phyloP scores from a whole-genome alignment of 2,329 filamentous ascomycete genomes.

The Penicillium sp. region DNA sequence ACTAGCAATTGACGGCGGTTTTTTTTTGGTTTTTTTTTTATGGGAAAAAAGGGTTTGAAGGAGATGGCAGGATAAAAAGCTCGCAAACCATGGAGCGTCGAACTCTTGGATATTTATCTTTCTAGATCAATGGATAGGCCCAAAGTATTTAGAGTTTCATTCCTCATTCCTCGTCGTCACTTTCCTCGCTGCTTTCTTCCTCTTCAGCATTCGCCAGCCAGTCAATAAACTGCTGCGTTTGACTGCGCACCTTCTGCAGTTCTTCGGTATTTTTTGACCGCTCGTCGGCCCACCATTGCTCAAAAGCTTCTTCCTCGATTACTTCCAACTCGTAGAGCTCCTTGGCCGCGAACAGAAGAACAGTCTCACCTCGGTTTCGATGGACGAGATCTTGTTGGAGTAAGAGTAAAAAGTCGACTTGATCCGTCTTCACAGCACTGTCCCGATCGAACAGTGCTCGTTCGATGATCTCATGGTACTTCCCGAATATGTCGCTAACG shows the following conservation, averaged over 20 bases:
- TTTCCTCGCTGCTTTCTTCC: constrained; percentile 66
- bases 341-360: constrained; percentile 80
- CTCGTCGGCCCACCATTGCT: constrained; percentile 85
- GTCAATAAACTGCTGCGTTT: constrained; percentile 79
- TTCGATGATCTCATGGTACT: constrained; percentile 66
- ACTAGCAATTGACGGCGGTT: too few relatives aligned
- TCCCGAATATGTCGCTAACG: constrained; percentile 66
- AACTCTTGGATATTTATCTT: neutral
- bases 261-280: constrained; percentile 69
- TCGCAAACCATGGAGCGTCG: neutral
- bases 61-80: too few relatives aligned
- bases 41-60: too few relatives aligned
- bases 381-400: constrained; percentile 79
- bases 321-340: constrained; percentile 84
- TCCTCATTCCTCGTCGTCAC: constrained; percentile 23
- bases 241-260: constrained; percentile 72
- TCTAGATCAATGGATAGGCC: neutral
- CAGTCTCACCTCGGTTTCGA: constrained; percentile 64
- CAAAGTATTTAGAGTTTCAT: constrained; percentile 8
- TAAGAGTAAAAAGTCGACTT: constrained; percentile 82
- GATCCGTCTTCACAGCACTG: constrained; percentile 63
- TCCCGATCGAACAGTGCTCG: constrained; percentile 64
- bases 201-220: constrained; percentile 80
- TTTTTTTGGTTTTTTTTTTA: too few relatives aligned
- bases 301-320: constrained; percentile 84